Conservation (phyloP, 2,329 filamentous ascomycete genomes). For the Thermothelomyces thermophilus region DNA sequence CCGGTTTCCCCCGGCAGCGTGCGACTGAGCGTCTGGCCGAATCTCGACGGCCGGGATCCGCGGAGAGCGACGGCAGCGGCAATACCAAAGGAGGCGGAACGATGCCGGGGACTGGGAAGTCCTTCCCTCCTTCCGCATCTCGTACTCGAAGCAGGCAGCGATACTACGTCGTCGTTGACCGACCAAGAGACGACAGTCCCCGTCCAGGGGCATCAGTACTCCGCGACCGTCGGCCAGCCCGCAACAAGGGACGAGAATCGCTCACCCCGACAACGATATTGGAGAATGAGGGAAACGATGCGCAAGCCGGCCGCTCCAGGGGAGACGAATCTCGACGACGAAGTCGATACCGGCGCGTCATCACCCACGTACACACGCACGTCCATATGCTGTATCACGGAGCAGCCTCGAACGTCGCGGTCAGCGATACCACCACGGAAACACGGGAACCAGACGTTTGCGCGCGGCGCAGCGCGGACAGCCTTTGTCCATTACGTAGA, state of each 20-base stretch:
- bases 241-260: neutral
- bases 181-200: conserved; percentile 14
- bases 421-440: neutral
- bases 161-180: conserved; percentile 27
- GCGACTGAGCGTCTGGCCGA: conserved; percentile 29
- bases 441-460: conserved; percentile 19
- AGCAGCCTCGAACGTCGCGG: neutral
- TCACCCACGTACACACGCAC: conserved; percentile 27
- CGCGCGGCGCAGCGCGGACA: conserved; percentile 24
- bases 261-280: neutral
- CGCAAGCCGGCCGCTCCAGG: conserved; percentile 1
- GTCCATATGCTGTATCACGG: conserved; percentile 25
- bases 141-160: conserved; percentile 25
- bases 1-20: conserved; percentile 25
- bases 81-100: conserved; percentile 9
- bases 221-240: neutral
- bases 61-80: conserved; percentile 13
- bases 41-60: conserved; percentile 20
- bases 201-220: neutral
- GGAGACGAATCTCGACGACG: neutral
- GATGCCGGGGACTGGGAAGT: neutral
- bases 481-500: conserved; percentile 16
- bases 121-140: conserved; percentile 1
- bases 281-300: conserved; percentile 23
- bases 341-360: conserved; percentile 7